These are phyloP conservation scores for Colletotrichum sp. DNA, from an alignment of 2,329 filamentous ascomycete species.

Conservation along the genomic window DNA sequence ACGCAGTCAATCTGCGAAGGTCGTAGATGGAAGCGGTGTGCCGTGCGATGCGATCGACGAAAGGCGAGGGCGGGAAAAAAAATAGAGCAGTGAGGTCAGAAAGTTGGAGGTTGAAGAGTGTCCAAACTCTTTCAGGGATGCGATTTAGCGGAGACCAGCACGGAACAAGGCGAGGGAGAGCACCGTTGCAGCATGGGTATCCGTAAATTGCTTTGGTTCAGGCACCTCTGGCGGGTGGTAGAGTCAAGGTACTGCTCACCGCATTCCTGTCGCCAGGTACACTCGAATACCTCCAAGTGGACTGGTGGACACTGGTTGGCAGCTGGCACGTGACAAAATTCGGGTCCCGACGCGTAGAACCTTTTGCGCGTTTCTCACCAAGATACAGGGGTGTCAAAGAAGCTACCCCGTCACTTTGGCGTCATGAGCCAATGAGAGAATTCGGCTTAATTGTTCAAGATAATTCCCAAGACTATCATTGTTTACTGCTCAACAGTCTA, in stretches of 20 bases:
- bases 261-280: background rate
- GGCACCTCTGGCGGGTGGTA: background rate
- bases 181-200: slow-evolving; percentile 8
- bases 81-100: slow-evolving; percentile 21
- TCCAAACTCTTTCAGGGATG: slow-evolving; percentile 23
- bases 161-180: slow-evolving; percentile 17
- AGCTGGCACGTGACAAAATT: background rate
- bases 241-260: background rate
- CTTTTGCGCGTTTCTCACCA: slow-evolving; percentile 4
- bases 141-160: slow-evolving; percentile 22
- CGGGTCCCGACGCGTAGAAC: slow-evolving; percentile 2
- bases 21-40: background rate
- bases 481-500: background rate
- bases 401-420: background rate
- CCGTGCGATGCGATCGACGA: slow-evolving; percentile 19
- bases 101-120: slow-evolving; percentile 24
- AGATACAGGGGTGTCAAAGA: background rate
- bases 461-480: background rate
- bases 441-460: background rate
- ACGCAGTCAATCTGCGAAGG: background rate
- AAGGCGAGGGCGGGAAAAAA: slow-evolving; percentile 5
- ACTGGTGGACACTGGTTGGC: background rate
- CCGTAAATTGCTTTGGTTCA: background rate
- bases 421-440: background rate
- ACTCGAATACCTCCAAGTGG: background rate